phyloP scores from a whole-genome alignment of 768 basidiomycete genomes.

The Tricholoma matsutake region DNA sequence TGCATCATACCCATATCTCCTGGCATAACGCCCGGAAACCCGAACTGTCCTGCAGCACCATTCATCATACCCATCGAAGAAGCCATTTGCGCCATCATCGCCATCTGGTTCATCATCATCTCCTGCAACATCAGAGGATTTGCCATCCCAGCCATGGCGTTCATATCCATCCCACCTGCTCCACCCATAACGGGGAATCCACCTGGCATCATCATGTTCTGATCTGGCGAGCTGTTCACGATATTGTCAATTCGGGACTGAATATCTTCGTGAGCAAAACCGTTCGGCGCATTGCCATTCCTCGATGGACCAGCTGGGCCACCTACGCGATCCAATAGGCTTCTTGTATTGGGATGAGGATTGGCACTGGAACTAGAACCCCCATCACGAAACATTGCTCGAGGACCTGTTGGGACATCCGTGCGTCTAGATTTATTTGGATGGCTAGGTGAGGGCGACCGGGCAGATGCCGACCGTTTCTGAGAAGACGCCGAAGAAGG shows the following conservation, averaged over 20 bases:
- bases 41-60: constrained; percentile 54
- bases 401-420: constrained; percentile 80
- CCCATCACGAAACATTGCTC: constrained; percentile 67
- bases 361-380: constrained; percentile 21
- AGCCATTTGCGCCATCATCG: constrained; percentile 92
- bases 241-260: constrained; percentile 80
- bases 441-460: constrained; percentile 63
- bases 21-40: constrained; percentile 47
- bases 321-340: constrained; percentile 82
- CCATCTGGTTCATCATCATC: constrained; percentile 91
- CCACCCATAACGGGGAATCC: constrained; percentile 42
- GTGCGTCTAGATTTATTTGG: constrained; percentile 71
- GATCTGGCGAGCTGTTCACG: constrained; percentile 52
- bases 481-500: constrained; percentile 49
- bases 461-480: constrained; percentile 63
- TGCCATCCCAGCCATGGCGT: constrained; percentile 51
- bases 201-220: constrained; percentile 54
- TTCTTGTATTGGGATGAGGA: constrained; percentile 43
- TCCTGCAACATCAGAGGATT: constrained; percentile 80
- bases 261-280: constrained; percentile 59
- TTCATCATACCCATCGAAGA: constrained; percentile 77
- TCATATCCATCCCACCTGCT: constrained; percentile 60
- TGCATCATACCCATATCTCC: constrained; percentile 53
- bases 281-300: constrained; percentile 31
- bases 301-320: constrained; percentile 41